Base-by-base conservation (phyloP, 352 stramenopile genomes). In the Pilasporangium apinafurcum region DNA sequence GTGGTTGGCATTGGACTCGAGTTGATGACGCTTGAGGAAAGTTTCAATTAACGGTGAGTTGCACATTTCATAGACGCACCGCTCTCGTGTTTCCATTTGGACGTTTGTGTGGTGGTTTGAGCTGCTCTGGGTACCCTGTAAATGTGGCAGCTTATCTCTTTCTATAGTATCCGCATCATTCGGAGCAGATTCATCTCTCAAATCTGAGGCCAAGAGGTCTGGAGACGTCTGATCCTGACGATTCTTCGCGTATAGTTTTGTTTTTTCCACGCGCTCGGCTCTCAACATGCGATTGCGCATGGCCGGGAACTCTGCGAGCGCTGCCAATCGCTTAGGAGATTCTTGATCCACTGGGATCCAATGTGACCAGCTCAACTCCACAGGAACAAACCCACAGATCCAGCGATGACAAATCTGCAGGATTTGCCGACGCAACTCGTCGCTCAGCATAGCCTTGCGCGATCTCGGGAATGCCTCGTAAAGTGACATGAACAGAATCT, bases 401-500 rank as follows among this genome's bases (percentile, higher is more conserved):
- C 76, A 88, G 37, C 57, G 67, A 42, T 78, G 67, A 27, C 69
- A 83, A 2, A 62, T 62, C n/a, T 50, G 66, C 6, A 83, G 46
- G 30, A 88, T 68, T 37, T 68, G 43, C 24, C 52, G 41, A 3
- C 56, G 65, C 2, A 76, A 40, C 4, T 66, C 58, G 8, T 45
- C 47, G 14, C 41, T 51, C 8, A 73, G 43, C 32, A 84, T 68
- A 22, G 16, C 30, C 34, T 83, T 78, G 3, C 76, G 59, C 0
- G 76, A 85, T 24, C 70, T 81, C 21, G 76, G 76, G 39, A 83
- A 88, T 3, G 68, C 76, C n/a, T 86, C 72, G 25, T 88, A 85
- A 2, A 88, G 56, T 2, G 69, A 59, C 13, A 73, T 55, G 42
- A 86, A 88, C 26, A 86, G 30, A 18, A 88, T 68, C 28, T 86